phyloP scores from a whole-genome alignment of 2,329 filamentous ascomycete species.

The Plectosphaerella plurivora region DNA sequence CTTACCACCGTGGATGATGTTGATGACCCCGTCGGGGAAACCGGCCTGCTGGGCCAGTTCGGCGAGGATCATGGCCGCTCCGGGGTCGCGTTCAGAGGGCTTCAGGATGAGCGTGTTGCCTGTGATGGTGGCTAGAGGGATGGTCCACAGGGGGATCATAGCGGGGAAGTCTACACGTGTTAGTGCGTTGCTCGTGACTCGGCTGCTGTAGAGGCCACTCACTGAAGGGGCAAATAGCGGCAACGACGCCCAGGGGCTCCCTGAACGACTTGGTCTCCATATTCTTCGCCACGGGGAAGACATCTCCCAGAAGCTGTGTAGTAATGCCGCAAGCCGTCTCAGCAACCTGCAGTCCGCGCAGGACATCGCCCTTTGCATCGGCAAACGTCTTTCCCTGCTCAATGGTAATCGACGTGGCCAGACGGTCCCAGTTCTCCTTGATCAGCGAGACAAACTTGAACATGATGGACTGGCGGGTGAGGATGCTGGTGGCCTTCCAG shows the following conservation, averaged over 20 bases:
- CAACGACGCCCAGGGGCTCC: slow-evolving; percentile 66
- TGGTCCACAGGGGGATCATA: slow-evolving; percentile 74
- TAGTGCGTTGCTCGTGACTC: neutral
- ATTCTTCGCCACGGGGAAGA: slow-evolving; percentile 70
- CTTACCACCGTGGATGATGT: slow-evolving; percentile 61
- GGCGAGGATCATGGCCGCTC: slow-evolving; percentile 57
- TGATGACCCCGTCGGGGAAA: slow-evolving; percentile 61
- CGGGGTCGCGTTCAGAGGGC: slow-evolving; percentile 53
- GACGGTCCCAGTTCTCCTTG: slow-evolving; percentile 66
- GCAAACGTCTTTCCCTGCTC: slow-evolving; percentile 74
- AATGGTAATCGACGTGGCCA: slow-evolving; percentile 69
- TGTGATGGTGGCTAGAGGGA: slow-evolving; percentile 68
- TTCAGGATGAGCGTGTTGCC: slow-evolving; percentile 71
- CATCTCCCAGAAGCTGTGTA: slow-evolving; percentile 66
- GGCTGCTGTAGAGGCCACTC: slow-evolving; percentile 20
- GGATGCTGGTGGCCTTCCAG: slow-evolving; percentile 60
- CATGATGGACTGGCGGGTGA: slow-evolving; percentile 67
- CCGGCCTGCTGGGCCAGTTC: slow-evolving; percentile 55
- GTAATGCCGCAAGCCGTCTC: slow-evolving; percentile 71
- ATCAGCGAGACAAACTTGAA: slow-evolving; percentile 69
- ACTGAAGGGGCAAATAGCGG: slow-evolving; percentile 73
- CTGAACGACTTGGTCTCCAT: slow-evolving; percentile 71
- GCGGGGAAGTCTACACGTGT: slow-evolving; percentile 59
- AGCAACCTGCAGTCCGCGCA: slow-evolving; percentile 67
- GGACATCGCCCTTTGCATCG: slow-evolving; percentile 66